Evolutionary conservation across 2,329 filamentous ascomycete species (phyloP).

Genomic region (Penicillium hesseltinei): DNA sequence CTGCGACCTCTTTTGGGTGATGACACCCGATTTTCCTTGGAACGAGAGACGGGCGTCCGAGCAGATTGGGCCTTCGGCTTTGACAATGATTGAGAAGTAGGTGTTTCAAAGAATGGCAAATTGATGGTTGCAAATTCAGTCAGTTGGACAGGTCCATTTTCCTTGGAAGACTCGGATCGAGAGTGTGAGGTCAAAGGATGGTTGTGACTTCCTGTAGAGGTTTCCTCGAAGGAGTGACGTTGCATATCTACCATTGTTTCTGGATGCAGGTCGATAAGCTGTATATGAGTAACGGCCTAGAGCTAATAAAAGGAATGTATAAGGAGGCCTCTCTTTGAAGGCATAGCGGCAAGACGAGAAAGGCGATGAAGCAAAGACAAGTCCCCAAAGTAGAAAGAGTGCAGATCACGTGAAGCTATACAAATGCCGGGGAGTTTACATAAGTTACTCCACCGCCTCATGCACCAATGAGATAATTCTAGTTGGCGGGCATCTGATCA

Average conservation of each 20-base stretch:
- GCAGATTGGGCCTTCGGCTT: background rate
- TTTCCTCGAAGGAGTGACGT: conserved; percentile 29
- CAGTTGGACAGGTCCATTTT: conserved; percentile 1
- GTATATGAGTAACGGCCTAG: background rate
- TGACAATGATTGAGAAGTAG: conserved; percentile 11
- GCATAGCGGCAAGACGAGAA: background rate
- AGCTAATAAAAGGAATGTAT: conserved; percentile 20
- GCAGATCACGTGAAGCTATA: conserved; percentile 11
- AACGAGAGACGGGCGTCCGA: background rate
- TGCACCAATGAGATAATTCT: background rate
- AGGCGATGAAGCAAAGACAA: conserved; percentile 1
- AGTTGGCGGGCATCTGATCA: background rate
- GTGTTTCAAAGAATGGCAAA: conserved; percentile 16
- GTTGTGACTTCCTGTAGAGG: conserved; percentile 12
- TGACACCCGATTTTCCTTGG: conserved; percentile 13
- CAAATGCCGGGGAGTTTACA: background rate
- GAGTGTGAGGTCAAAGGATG: conserved; percentile 14
- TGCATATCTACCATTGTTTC: conserved; percentile 26
- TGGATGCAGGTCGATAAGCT: conserved; percentile 4
- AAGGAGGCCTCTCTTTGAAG: conserved; percentile 1
- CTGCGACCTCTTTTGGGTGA: conserved; percentile 15
- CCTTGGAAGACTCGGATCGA: conserved; percentile 12
- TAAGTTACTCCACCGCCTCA: background rate
- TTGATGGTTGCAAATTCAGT: conserved; percentile 20
- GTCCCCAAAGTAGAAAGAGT: conserved; percentile 8